Conservation (phyloP, 1,284 basidiomycete genomes). For the Sporisorium exsertum region DNA sequence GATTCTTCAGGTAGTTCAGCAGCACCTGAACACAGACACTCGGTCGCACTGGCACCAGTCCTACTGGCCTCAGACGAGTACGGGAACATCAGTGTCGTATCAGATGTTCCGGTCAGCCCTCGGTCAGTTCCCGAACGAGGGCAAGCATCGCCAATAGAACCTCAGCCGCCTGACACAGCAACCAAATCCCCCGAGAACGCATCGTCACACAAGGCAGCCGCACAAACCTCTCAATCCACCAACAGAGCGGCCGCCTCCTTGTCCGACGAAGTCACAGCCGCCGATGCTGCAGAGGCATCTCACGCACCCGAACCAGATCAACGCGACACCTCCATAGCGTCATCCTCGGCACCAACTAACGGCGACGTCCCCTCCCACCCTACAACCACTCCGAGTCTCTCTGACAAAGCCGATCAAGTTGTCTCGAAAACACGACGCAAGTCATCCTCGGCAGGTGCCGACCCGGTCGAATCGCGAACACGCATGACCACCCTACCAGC, state of each 20-base stretch:
- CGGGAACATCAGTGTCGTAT: slow-evolving; percentile 41
- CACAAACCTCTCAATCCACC: neutral
- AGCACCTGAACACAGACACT: neutral
- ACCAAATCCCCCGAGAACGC: neutral
- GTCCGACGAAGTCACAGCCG: slow-evolving; percentile 30
- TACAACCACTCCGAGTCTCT: slow-evolving; percentile 21
- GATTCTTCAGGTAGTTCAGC: neutral
- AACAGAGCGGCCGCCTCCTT: slow-evolving; percentile 16
- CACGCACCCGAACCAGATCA: neutral
- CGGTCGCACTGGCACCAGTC: slow-evolving; percentile 14
- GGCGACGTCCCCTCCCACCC: neutral
- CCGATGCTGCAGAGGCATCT: slow-evolving; percentile 15
- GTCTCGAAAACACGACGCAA: slow-evolving; percentile 33
- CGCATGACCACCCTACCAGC: slow-evolving; percentile 86
- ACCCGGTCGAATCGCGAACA: slow-evolving; percentile 71
- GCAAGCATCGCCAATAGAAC: neutral
- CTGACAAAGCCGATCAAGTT: slow-evolving; percentile 47
- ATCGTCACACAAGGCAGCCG: neutral
- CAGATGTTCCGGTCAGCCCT: slow-evolving; percentile 29
- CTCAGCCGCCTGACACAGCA: neutral
- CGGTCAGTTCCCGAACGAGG: slow-evolving; percentile 3
- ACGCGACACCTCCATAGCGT: neutral
- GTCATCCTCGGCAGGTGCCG: slow-evolving; percentile 45
- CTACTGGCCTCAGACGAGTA: slow-evolving; percentile 42
- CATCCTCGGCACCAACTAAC: slow-evolving; percentile 1